phyloP scores from a whole-genome alignment of 345 rosid species.

The Kernera saxatilis region DNA sequence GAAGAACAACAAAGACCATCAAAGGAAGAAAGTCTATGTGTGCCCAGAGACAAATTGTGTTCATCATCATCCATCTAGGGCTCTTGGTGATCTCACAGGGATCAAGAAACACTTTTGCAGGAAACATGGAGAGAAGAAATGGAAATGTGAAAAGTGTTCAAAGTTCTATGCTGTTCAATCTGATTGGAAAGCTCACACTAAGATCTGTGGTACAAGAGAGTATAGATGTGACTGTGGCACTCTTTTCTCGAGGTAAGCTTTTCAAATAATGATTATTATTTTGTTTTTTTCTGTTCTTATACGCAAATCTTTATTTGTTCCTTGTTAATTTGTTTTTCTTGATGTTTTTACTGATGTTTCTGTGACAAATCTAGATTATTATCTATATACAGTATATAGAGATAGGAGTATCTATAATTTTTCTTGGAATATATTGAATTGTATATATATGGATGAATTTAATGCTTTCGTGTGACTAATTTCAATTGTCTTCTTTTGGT shows the following conservation, averaged over 20 bases:
- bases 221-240: constrained; percentile 41
- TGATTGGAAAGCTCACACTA: constrained; percentile 38
- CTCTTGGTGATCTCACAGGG: constrained; percentile 41
- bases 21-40: constrained; percentile 36
- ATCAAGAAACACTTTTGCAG: constrained; percentile 38
- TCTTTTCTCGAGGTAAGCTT: constrained; percentile 33
- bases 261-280: not conserved
- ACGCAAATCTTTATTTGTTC: not conserved
- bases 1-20: constrained; percentile 47
- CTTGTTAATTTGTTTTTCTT: not conserved
- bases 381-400: not conserved
- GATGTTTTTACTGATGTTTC: not conserved
- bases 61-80: constrained; percentile 39
- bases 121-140: constrained; percentile 39
- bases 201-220: constrained; percentile 39
- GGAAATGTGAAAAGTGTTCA: constrained; percentile 40
- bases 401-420: not conserved
- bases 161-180: constrained; percentile 39
- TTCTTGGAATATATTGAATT: not conserved
- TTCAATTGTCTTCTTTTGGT: constrained; percentile 9
- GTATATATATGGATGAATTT: not conserved
- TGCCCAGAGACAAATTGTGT: constrained; percentile 34
- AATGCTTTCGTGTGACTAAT: constrained; percentile 15
- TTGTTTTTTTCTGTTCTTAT: not conserved
- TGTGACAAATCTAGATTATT: not conserved